Conservation (phyloP, 2,329 filamentous ascomycete species). For the Hirsutella rhossiliensis region DNA sequence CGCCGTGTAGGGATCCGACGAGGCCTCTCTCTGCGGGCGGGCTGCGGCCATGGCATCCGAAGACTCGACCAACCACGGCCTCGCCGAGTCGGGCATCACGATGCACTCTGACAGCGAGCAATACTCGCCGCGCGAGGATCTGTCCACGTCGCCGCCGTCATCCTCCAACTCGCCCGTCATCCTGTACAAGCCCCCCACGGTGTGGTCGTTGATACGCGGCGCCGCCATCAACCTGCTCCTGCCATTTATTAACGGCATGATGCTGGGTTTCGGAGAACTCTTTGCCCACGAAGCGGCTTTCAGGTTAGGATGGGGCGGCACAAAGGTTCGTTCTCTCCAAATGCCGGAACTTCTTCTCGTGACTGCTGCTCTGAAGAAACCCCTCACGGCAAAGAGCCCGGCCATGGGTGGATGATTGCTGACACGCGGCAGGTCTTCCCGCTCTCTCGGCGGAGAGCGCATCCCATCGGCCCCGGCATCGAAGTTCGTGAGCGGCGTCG, state of each 20-base stretch:
- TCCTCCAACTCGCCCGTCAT: slow-evolving; percentile 59
- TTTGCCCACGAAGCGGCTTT: slow-evolving; percentile 95
- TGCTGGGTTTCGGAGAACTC: slow-evolving; percentile 94
- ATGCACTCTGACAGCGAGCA: slow-evolving; percentile 76
- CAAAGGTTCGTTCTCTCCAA: slow-evolving; percentile 54
- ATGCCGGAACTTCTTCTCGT: background rate
- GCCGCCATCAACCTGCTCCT: slow-evolving; percentile 92
- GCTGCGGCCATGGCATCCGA: slow-evolving; percentile 38
- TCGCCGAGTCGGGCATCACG: slow-evolving; percentile 63
- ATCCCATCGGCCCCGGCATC: slow-evolving; percentile 68
- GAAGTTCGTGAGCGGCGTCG: slow-evolving; percentile 61
- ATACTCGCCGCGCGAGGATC: slow-evolving; percentile 56
- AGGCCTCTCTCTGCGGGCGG: background rate
- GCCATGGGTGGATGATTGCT: slow-evolving; percentile 1
- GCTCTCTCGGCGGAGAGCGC: slow-evolving; percentile 44
- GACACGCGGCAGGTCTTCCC: slow-evolving; percentile 39
- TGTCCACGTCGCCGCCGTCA: slow-evolving; percentile 47
- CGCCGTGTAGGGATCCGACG: background rate
- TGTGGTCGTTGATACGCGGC: slow-evolving; percentile 76
- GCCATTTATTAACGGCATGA: slow-evolving; percentile 94
- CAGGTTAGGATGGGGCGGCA: slow-evolving; percentile 82
- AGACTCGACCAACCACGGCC: slow-evolving; percentile 31
- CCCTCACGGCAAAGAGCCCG: too few relatives aligned
- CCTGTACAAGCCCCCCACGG: slow-evolving; percentile 77
- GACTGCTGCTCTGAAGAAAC: too few relatives aligned